Percentiles rank a stretch among this genome's conserved stretches.
phyloP scores from a whole-genome alignment of 31 red algal species.

The Odonthalia washingtoniensis region DNA sequence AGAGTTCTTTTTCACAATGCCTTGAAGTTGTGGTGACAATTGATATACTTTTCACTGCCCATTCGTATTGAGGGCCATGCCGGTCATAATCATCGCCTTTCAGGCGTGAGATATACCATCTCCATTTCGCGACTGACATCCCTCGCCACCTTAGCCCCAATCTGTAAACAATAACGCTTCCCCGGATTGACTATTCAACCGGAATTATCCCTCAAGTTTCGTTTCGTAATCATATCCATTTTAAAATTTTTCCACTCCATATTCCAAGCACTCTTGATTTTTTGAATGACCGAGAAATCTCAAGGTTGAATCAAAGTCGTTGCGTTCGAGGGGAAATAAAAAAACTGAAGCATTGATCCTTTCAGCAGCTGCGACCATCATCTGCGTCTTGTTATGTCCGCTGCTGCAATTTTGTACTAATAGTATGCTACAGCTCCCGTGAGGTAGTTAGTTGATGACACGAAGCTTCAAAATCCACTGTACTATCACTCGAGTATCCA shows the following conservation, averaged over 20 bases:
- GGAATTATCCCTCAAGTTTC: not conserved
- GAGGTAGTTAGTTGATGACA: not conserved
- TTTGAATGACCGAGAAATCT: not conserved
- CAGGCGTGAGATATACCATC: not conserved
- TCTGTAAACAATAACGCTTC: not conserved
- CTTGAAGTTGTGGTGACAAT: too few relatives aligned
- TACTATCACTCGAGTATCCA: not conserved
- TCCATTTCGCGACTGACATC: not conserved
- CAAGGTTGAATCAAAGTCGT: not conserved
- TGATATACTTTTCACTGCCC: too few relatives aligned
- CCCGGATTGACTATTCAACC: not conserved
- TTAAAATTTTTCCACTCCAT: not conserved
- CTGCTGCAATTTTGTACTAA: not conserved
- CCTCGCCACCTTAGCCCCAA: not conserved
- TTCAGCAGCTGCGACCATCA: not conserved
- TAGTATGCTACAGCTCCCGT: not conserved
- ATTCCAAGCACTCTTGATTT: not conserved
- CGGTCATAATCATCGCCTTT: constrained; percentile 4
- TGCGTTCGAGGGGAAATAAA: not conserved
- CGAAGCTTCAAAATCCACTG: not conserved
- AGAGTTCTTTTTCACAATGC: too few relatives aligned
- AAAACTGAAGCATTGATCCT: not conserved
- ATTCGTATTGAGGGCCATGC: too few relatives aligned
- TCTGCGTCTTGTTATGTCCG: not conserved
- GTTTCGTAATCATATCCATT: not conserved